Evolutionary conservation across 805 yeast species (phyloP).

Genomic region (Candida stauntonica): DNA sequence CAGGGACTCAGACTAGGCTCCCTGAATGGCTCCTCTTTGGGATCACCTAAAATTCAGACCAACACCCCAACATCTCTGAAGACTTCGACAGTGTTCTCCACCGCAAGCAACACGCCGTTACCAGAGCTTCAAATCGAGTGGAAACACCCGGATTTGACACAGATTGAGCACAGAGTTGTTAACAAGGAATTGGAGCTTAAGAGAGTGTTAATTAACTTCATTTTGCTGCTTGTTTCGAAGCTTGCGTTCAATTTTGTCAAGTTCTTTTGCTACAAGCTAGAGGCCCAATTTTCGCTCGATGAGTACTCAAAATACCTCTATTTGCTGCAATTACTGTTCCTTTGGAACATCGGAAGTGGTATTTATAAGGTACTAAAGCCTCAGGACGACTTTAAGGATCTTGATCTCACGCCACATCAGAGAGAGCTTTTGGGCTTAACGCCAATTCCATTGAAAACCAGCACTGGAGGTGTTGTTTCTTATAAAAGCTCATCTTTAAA

Average conservation of each 20-base stretch:
- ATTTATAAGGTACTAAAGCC: constrained; percentile 30
- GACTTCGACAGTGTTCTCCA: no score
- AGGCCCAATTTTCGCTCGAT: constrained; percentile 1
- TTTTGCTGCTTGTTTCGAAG: constrained; percentile 29
- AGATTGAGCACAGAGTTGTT: constrained; percentile 19
- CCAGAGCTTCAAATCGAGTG: constrained; percentile 12
- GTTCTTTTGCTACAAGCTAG: constrained; percentile 19
- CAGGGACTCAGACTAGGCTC: background rate
- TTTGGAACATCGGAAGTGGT: constrained; percentile 29
- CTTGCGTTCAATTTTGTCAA: constrained; percentile 22
- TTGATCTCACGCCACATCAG: constrained; percentile 30
- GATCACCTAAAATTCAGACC: no score
- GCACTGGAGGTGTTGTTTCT: no score
- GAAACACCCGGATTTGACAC: constrained; percentile 10
- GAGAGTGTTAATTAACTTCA: constrained; percentile 30
- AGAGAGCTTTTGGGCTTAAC: constrained; percentile 32
- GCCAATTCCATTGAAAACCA: constrained; percentile 8
- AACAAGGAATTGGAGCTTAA: constrained; percentile 39
- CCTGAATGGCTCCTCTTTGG: no score
- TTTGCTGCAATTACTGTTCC: constrained; percentile 26
- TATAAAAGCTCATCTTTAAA: no score
- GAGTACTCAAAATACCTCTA: constrained; percentile 3
- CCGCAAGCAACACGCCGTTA: no score
- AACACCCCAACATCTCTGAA: no score
- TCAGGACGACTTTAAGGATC: constrained; percentile 30